phyloP scores from a whole-genome alignment of 192 early-diverging fungal species.

The Coemansia sp. region DNA sequence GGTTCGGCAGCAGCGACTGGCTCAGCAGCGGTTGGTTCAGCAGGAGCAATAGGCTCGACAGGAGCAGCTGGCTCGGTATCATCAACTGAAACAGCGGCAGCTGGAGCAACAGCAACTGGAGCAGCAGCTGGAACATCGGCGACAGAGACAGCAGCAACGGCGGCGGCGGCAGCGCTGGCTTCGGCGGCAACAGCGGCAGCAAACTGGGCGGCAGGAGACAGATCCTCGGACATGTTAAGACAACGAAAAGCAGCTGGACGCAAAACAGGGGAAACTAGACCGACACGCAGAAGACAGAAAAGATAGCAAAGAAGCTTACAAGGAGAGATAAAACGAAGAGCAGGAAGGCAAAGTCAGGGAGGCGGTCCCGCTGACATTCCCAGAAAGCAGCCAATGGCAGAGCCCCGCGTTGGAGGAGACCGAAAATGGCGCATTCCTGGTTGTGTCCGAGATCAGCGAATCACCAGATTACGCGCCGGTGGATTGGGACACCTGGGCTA shows the following conservation, averaged over 20 bases:
- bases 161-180: conserved; percentile 6
- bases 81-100: neutral
- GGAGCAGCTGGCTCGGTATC: neutral
- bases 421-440: neutral
- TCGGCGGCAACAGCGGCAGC: conserved; percentile 44
- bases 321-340: neutral
- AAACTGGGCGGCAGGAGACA: conserved; percentile 50
- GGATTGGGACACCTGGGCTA: too few relatives aligned
- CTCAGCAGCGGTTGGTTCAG: neutral
- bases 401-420: conserved; percentile 1
- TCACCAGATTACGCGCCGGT: too few relatives aligned
- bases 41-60: neutral
- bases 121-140: conserved; percentile 7
- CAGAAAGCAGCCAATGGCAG: conserved; percentile 10
- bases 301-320: neutral
- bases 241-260: neutral
- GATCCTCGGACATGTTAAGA: conserved; percentile 31
- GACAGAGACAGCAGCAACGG: conserved; percentile 23
- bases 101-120: conserved; percentile 4
- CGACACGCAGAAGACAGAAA: conserved; percentile 31
- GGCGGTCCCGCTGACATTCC: neutral
- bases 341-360: neutral
- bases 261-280: conserved; percentile 5
- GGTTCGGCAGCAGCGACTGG: neutral
- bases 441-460: too few relatives aligned